A percentile compares a stretch with the other conserved stretches of the same genome.
These are phyloP conservation scores for Calonectria pseudoreteaudii DNA, from an alignment of 2,329 filamentous ascomycete genomes.

Conservation along the genomic window DNA sequence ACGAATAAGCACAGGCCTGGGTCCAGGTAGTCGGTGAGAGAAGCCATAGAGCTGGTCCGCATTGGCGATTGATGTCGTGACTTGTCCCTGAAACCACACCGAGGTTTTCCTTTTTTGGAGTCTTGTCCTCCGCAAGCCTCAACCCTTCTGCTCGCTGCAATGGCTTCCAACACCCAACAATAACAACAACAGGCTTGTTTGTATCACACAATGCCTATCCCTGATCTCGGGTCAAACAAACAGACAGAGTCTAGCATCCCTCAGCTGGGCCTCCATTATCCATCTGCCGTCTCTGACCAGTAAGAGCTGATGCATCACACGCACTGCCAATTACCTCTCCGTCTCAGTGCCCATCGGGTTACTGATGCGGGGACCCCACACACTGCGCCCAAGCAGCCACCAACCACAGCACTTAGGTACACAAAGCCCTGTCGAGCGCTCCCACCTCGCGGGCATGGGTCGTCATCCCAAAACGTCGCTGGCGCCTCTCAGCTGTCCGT, in stretches of 20 bases:
- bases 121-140: neutral
- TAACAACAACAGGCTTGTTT: neutral
- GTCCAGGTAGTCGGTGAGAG: neutral
- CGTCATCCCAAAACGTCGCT: constrained; percentile 34
- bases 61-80: neutral
- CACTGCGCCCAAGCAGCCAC: neutral
- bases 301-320: neutral
- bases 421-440: neutral
- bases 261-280: neutral
- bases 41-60: neutral
- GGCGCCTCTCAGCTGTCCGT: constrained; percentile 25
- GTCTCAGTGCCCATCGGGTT: neutral
- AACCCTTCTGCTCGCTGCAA: neutral
- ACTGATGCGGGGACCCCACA: constrained; percentile 8
- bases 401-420: neutral
- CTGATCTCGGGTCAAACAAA: neutral
- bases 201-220: neutral
- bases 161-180: neutral
- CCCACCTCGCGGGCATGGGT: constrained; percentile 29
- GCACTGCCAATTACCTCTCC: neutral
- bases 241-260: too few relatives aligned
- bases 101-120: constrained; percentile 2
- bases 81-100: neutral
- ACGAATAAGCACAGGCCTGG: neutral
- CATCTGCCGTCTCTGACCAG: neutral